These are phyloP conservation scores for Colletotrichum neosansevieriae DNA, from an alignment of 2,329 filamentous ascomycete species.

Conservation along the genomic window DNA sequence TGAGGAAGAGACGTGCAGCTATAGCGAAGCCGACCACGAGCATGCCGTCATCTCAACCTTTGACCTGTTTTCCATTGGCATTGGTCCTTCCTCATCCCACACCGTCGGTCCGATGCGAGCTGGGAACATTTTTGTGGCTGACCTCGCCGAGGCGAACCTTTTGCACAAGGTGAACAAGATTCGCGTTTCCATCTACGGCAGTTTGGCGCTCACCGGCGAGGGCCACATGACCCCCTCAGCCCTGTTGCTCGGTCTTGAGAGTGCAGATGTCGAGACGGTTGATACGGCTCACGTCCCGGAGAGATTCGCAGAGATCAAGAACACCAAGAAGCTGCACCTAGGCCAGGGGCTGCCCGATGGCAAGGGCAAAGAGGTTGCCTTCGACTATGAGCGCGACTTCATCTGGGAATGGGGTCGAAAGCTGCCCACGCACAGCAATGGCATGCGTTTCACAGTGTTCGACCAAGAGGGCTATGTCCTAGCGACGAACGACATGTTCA, in stretches of 20 bases:
- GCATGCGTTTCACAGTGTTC: conserved; percentile 64
- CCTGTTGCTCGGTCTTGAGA: conserved; percentile 61
- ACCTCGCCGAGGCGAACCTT: conserved; percentile 59
- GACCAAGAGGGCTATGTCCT: conserved; percentile 59
- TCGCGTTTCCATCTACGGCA: conserved; percentile 62
- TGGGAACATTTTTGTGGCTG: conserved; percentile 63
- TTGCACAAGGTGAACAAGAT: conserved; percentile 60
- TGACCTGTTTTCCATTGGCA: conserved; percentile 64
- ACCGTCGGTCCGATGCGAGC: conserved; percentile 65
- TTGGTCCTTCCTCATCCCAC: conserved; percentile 64
- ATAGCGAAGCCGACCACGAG: conserved; percentile 63
- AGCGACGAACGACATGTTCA: conserved; percentile 64
- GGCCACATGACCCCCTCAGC: conserved; percentile 66
- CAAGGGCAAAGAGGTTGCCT: conserved; percentile 59
- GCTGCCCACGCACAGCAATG: conserved; percentile 64
- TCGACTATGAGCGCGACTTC: conserved; percentile 62
- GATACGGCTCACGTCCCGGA: conserved; percentile 61
- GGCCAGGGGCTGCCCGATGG: conserved; percentile 55
- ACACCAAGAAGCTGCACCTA: conserved; percentile 56
- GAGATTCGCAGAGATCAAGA: conserved; percentile 61
- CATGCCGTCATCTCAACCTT: conserved; percentile 66
- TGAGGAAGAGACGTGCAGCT: conserved; percentile 53
- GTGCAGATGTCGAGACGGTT: conserved; percentile 62
- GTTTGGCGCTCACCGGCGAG: conserved; percentile 63
- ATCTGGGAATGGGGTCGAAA: conserved; percentile 65